Evolutionary conservation across 768 basidiomycete genomes (phyloP).

Genomic region (Boletus tomentosulus): DNA sequence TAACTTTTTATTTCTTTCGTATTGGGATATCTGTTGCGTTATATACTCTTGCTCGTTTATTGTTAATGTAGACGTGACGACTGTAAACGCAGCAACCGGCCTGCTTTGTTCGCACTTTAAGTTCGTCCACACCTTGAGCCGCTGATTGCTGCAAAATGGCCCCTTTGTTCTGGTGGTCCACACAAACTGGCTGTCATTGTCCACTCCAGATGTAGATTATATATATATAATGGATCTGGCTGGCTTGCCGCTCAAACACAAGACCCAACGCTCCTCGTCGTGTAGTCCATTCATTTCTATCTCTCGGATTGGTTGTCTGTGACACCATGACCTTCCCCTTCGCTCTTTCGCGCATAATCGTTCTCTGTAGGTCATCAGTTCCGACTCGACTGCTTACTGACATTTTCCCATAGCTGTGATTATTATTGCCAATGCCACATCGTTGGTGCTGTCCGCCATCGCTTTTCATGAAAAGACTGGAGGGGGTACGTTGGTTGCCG

Average conservation of each 20-base stretch:
- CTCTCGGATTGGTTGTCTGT: conserved; percentile 16
- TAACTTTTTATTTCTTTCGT: not conserved
- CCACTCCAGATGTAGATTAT: not conserved
- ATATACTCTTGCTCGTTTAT: too few species aligned
- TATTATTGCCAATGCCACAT: conserved; percentile 9
- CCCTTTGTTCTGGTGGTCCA: conserved; percentile 11
- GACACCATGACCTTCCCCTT: conserved; percentile 27
- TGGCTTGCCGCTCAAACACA: not conserved
- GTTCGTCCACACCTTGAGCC: not conserved
- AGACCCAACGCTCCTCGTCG: not conserved
- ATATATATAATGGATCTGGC: conserved; percentile 13
- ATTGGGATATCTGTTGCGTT: not conserved
- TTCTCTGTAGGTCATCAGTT: conserved; percentile 16
- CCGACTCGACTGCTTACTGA: not conserved
- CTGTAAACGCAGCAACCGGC: too few species aligned
- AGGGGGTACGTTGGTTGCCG: conserved; percentile 16
- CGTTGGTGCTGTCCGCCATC: conserved; percentile 13
- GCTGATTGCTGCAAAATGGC: too few species aligned
- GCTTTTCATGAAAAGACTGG: conserved; percentile 19
- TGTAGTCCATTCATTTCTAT: conserved; percentile 2
- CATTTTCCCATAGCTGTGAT: conserved; percentile 13
- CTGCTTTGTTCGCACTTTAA: too few species aligned
- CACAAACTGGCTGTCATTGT: conserved; percentile 5
- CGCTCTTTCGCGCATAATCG: conserved; percentile 14
- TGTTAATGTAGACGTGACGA: too few species aligned